Evolutionary conservation across 768 basidiomycete genomes (phyloP), one percentile per base, ranked within the genome.

Genomic region (Rhizopogon sp.): DNA sequence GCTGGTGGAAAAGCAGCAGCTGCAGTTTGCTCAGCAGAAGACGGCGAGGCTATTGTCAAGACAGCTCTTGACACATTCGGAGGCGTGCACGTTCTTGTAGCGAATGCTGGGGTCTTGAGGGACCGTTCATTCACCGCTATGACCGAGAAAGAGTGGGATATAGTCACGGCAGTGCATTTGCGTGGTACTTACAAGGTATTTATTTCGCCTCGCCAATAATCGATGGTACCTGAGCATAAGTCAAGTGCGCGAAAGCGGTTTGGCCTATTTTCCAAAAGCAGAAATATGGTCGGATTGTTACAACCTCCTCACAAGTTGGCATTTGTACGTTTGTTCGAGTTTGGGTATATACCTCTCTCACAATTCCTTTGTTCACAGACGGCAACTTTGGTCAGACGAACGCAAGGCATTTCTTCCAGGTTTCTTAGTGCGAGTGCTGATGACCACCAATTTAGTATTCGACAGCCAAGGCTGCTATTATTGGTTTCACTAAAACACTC

Each of bases 211-310:
- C 33, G n/a, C 49, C 10, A 14, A 1, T 20, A 2, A 35, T 31
- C 7, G 7, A 25, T 16, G 31, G 42, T 56, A 45, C 51, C 43
- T 46, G 43, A 14, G 25, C 20, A 17, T 22, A 1, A 11, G 43
- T 43, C 14, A 52, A 93, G 89, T 94, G 93, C 59, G 87, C 84
- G 29, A 90, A 96, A 66, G 97, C 96, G 5, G 88, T 91, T 25
- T 99, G 97, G 97, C 93, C 95, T 0, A 75, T 92, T 62, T 98
- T 99, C 82, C 88, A 90, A 71, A 88, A 93, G 74, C 96, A 98
- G 69, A 93, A 93, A 72, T 97, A 86, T 66, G 97, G 97, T 29
- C 85, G 97, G 43, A 94, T 99, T 64, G 81, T 98, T 51, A 96
- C 90, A 31, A 98, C 94, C n/a, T 81, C 84, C 56, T 98, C 94